A percentile compares a stretch with the other conserved stretches of the same genome.
phyloP scores from a whole-genome alignment of 2,329 filamentous ascomycete genomes.

The Cadophora sp. region DNA sequence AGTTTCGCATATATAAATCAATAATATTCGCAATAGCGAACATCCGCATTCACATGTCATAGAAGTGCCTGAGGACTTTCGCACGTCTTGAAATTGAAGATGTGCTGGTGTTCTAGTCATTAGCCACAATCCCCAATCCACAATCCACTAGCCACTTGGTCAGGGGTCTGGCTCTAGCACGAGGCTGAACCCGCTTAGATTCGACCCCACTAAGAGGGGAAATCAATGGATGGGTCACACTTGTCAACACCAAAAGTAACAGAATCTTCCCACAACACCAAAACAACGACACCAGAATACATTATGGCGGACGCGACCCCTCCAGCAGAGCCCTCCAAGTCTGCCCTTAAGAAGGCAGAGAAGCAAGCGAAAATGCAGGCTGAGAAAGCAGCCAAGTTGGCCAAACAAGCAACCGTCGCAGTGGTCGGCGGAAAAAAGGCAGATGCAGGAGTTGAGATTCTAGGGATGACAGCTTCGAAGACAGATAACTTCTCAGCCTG shows the following conservation, averaged over 20 bases:
- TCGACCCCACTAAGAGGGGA: not conserved
- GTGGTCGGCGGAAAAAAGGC: slow-evolving; percentile 65
- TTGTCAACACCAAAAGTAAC: not conserved
- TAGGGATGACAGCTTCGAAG: slow-evolving; percentile 88
- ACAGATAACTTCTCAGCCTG: slow-evolving; percentile 87
- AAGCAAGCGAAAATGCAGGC: slow-evolving; percentile 67
- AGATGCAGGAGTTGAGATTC: slow-evolving; percentile 62
- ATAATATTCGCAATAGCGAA: no score
- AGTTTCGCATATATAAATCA: no score
- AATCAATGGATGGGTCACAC: not conserved
- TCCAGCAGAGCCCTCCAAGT: slow-evolving; percentile 58
- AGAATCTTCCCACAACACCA: not conserved
- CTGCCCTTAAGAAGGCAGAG: slow-evolving; percentile 69
- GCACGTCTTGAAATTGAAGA: not conserved
- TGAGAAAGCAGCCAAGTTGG: slow-evolving; percentile 67
- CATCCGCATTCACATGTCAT: not conserved
- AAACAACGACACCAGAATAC: not conserved
- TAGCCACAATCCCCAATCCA: not conserved
- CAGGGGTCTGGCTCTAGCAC: not conserved
- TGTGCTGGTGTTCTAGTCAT: not conserved
- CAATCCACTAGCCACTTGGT: not conserved
- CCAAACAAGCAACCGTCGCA: slow-evolving; percentile 59
- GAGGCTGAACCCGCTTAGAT: not conserved
- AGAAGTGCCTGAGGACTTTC: not conserved
- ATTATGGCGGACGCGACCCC: slow-evolving; percentile 35